These are phyloP conservation scores for Aspergillus incahuasiensis DNA, from an alignment of 495 filamentous ascomycete genomes.

Conservation along the genomic window DNA sequence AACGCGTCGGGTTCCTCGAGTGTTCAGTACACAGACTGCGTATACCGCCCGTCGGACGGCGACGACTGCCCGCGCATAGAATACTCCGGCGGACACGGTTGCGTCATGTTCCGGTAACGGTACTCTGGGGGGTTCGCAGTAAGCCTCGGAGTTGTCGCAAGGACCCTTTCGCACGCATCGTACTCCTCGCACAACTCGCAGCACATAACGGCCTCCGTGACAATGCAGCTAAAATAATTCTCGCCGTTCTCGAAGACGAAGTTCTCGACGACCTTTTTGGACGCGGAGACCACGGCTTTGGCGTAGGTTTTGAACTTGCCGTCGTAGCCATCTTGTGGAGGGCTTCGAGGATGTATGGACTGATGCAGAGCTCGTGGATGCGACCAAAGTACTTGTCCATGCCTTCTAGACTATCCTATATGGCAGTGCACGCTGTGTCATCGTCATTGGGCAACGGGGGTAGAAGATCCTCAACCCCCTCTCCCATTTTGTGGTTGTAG, in stretches of 20 bases:
- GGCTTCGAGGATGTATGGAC: too few relatives aligned
- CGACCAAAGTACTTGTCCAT: too few relatives aligned
- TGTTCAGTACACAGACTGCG: constrained; percentile 1
- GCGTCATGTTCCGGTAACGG: background rate
- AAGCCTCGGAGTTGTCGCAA: background rate
- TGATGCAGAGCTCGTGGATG: too few relatives aligned
- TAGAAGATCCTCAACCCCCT: too few relatives aligned
- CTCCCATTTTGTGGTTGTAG: too few relatives aligned
- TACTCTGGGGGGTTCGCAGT: background rate
- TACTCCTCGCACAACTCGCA: constrained; percentile 1
- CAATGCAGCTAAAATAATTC: constrained; percentile 1
- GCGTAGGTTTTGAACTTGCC: constrained; percentile 4
- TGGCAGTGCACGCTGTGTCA: too few relatives aligned
- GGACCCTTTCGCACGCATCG: background rate
- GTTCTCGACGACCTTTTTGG: background rate
- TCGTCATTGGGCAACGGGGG: too few relatives aligned
- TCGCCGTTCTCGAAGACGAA: background rate
- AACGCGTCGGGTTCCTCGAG: background rate
- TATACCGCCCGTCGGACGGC: background rate
- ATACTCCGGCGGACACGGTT: constrained; percentile 3
- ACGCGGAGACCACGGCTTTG: background rate
- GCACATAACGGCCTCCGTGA: constrained; percentile 1
- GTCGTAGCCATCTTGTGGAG: background rate
- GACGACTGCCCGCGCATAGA: background rate
- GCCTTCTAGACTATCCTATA: too few relatives aligned